Conservation (phyloP, 2,329 filamentous ascomycete genomes). For the Colletotrichum sp. region DNA sequence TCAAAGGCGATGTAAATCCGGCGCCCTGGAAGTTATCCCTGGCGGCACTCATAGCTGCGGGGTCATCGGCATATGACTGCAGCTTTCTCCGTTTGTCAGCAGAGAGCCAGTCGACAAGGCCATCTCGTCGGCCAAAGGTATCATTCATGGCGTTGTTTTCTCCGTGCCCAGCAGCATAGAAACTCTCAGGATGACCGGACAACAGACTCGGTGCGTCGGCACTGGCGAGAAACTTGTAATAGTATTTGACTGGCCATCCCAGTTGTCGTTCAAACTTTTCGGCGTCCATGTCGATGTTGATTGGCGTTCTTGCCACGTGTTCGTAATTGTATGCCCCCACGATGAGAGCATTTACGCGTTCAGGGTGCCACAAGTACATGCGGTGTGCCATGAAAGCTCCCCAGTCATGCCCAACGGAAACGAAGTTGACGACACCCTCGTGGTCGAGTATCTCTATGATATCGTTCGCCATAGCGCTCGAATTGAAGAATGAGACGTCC, state of each 20-base stretch:
- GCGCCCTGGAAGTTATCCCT: background rate
- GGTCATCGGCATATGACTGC: background rate
- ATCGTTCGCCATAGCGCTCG: background rate
- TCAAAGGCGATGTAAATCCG: background rate
- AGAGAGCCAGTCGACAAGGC: background rate
- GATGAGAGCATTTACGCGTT: background rate
- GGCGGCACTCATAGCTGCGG: background rate
- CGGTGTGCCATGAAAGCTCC: background rate
- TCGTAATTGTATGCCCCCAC: background rate
- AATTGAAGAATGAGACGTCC: background rate
- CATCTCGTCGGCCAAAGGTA: background rate
- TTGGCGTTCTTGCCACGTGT: background rate
- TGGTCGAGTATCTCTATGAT: background rate
- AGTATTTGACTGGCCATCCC: background rate
- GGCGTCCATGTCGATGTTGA: background rate
- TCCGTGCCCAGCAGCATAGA: background rate
- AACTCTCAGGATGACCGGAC: background rate
- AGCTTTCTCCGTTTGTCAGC: background rate
- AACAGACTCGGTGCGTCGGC: background rate
- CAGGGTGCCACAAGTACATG: background rate
- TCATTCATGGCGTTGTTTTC: background rate
- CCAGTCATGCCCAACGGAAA: background rate
- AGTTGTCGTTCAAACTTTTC: background rate
- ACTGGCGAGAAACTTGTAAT: background rate
- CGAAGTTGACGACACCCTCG: background rate